phyloP scores from a whole-genome alignment of 352 stramenopile species.

The Pilasporangium apinafurcum region DNA sequence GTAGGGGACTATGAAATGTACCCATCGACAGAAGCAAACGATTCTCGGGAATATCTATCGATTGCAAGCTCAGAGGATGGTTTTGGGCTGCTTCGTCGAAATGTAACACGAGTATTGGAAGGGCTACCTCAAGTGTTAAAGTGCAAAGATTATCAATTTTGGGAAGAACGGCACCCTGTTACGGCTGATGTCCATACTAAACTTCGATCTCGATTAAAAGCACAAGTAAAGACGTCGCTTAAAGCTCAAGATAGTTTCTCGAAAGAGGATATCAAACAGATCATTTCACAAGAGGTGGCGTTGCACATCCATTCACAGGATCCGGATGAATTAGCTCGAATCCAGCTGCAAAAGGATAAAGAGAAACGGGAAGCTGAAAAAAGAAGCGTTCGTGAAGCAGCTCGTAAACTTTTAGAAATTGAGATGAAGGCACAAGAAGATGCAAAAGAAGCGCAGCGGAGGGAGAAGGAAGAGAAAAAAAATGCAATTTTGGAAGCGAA shows the following conservation, averaged over 20 bases:
- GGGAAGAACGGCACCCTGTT: constrained; percentile 71
- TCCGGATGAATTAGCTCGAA: constrained; percentile 29
- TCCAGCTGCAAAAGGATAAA: constrained; percentile 32
- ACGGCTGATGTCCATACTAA: constrained; percentile 54
- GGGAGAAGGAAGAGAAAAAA: constrained; percentile 64
- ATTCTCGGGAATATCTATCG: constrained; percentile 32
- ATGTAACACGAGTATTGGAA: constrained; percentile 69
- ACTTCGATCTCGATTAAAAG: constrained; percentile 40
- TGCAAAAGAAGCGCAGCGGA: constrained; percentile 57
- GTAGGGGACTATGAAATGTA: constrained; percentile 16
- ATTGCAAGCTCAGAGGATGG: constrained; percentile 60
- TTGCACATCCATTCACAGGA: constrained; percentile 33
- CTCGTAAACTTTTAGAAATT: constrained; percentile 63
- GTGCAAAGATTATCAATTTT: constrained; percentile 80
- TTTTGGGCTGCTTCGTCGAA: constrained; percentile 71
- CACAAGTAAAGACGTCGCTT: constrained; percentile 47
- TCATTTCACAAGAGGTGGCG: constrained; percentile 35
- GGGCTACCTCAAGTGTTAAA: constrained; percentile 52
- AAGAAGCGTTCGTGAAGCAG: constrained; percentile 58
- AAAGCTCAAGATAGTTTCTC: constrained; percentile 15
- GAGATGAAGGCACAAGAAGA: constrained; percentile 76
- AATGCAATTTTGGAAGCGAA: constrained; percentile 61
- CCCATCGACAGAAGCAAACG: neutral
- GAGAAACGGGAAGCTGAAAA: constrained; percentile 61
- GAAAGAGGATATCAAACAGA: constrained; percentile 35